Evolutionary conservation across 2,329 filamentous ascomycete genomes (phyloP).

Genomic region (Aspergillus calidoustus): DNA sequence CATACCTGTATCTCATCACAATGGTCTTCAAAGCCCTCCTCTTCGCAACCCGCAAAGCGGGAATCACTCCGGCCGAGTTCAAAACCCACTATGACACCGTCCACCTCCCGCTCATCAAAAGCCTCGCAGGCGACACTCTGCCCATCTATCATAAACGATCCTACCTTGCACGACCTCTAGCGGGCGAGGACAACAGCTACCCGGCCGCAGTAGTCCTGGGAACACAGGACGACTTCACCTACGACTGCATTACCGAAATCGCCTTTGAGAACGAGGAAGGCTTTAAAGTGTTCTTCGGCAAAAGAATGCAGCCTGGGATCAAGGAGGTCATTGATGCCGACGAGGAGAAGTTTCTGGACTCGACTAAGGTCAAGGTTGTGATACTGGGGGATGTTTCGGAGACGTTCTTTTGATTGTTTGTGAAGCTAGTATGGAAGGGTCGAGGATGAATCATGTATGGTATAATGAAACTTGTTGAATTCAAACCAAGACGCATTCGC

Average conservation of each 20-base stretch:
- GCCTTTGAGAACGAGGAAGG: slow-evolving; percentile 7
- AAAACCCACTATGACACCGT: background rate
- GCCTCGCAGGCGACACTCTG: background rate
- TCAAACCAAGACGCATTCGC: background rate
- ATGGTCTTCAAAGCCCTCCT: background rate
- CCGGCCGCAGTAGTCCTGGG: background rate
- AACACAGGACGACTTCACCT: slow-evolving; percentile 1
- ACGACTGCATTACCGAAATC: slow-evolving; percentile 2
- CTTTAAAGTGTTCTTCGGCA: background rate
- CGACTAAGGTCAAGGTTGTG: slow-evolving; percentile 2
- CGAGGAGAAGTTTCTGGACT: slow-evolving; percentile 9
- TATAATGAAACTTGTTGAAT: background rate
- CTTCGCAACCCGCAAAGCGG: background rate
- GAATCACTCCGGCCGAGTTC: background rate
- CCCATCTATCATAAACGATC: background rate
- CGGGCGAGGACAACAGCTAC: background rate
- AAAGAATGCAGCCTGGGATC: background rate
- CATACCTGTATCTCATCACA: background rate
- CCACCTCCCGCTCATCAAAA: slow-evolving; percentile 1
- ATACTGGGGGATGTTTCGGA: background rate
- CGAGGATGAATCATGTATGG: background rate
- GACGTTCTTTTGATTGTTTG: background rate
- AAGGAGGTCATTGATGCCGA: slow-evolving; percentile 9
- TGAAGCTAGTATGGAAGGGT: background rate
- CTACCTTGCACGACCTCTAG: background rate